These are phyloP conservation scores for Oryza longistaminata DNA, from an alignment of 176 grass and related monocot species.

Conservation along the genomic window DNA sequence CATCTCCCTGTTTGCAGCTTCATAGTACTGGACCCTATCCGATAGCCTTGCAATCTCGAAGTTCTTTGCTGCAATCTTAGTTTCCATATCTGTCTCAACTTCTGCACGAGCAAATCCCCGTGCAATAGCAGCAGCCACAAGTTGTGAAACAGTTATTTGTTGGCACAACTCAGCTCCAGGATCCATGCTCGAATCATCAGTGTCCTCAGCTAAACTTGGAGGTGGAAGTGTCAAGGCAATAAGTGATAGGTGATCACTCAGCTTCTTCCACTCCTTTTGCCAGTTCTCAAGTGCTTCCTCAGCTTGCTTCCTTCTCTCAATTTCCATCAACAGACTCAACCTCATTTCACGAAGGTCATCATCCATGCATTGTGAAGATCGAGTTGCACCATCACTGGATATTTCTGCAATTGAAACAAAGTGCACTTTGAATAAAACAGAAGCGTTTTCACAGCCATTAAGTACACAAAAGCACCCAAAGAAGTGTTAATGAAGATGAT, in stretches of 20 bases:
- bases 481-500: neutral
- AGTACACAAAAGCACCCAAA: neutral
- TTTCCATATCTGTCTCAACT: slow-evolving; percentile 71
- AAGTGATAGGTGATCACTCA: slow-evolving; percentile 70
- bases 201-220: slow-evolving; percentile 41
- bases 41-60: slow-evolving; percentile 89
- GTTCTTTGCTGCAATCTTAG: slow-evolving; percentile 72
- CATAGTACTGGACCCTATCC: slow-evolving; percentile 96
- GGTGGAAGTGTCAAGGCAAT: slow-evolving; percentile 62
- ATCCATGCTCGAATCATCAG: slow-evolving; percentile 55
- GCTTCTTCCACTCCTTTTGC: slow-evolving; percentile 73
- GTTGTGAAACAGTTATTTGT: slow-evolving; percentile 76
- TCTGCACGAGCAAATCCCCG: slow-evolving; percentile 63
- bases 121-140: slow-evolving; percentile 67
- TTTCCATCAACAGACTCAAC: slow-evolving; percentile 75
- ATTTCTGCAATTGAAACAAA: slow-evolving; percentile 64
- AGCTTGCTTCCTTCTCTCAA: slow-evolving; percentile 75
- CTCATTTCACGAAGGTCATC: slow-evolving; percentile 81
- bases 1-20: slow-evolving; percentile 96
- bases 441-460: neutral
- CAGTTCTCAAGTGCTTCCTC: slow-evolving; percentile 76
- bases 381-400: slow-evolving; percentile 70
- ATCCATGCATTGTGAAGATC: slow-evolving; percentile 50
- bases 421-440: slow-evolving; percentile 8
- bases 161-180: slow-evolving; percentile 71